These are phyloP conservation scores for Exophiala aquamarina DNA, from an alignment of 2,329 filamentous ascomycete species.

Conservation along the genomic window DNA sequence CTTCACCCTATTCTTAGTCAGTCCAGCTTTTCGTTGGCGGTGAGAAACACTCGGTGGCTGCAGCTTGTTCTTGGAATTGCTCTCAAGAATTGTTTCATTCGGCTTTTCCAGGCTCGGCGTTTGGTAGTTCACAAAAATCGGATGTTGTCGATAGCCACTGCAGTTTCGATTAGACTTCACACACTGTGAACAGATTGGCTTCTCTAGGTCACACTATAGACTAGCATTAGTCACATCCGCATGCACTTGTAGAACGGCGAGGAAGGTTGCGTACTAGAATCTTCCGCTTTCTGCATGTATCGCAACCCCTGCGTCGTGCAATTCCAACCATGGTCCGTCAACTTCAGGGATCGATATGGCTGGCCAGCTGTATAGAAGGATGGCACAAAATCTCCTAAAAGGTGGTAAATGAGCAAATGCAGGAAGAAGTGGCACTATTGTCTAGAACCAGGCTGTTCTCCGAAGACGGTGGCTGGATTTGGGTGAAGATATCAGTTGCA, in stretches of 20 bases:
- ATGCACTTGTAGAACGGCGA: too few relatives aligned
- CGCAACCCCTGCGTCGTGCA: conserved; percentile 30
- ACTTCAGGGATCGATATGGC: not conserved
- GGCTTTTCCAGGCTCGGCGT: not conserved
- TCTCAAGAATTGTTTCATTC: too few relatives aligned
- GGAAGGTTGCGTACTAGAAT: conserved; percentile 23
- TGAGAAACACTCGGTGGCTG: too few relatives aligned
- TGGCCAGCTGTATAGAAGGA: not conserved
- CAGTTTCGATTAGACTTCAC: conserved; percentile 33
- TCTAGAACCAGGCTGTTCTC: not conserved
- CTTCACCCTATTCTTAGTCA: not conserved
- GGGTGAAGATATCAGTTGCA: not conserved
- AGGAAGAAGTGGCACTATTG: not conserved
- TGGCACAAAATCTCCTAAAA: not conserved
- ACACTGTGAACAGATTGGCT: conserved; percentile 33
- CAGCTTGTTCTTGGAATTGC: too few relatives aligned
- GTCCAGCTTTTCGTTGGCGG: too few relatives aligned
- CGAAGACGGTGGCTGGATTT: conserved; percentile 1
- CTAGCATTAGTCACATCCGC: not conserved
- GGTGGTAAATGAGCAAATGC: not conserved
- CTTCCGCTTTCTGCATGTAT: conserved; percentile 31
- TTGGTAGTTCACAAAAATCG: conserved; percentile 31
- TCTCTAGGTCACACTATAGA: conserved; percentile 33
- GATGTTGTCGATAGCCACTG: conserved; percentile 32
- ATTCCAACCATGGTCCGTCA: conserved; percentile 29